These are phyloP conservation scores for Lichtheimia hyalospora DNA, from an alignment of 371 early-diverging fungal species.

Conservation along the genomic window DNA sequence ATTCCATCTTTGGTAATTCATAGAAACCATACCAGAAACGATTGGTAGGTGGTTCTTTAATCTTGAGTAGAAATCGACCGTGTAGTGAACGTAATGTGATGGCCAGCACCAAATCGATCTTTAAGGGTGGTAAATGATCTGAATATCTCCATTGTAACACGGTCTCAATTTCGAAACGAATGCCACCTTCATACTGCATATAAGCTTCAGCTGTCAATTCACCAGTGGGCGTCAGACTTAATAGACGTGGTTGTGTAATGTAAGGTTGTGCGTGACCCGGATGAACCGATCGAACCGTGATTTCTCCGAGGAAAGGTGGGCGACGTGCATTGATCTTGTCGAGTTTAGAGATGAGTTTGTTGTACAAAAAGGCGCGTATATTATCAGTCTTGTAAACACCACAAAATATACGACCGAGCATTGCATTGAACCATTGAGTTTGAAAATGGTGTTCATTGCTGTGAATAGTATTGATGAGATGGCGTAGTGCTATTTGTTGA, in stretches of 20 bases:
- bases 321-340: constrained; percentile 67
- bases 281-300: constrained; percentile 75
- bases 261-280: constrained; percentile 82
- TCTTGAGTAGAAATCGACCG: constrained; percentile 75
- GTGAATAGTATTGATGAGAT: constrained; percentile 55
- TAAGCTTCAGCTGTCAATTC: constrained; percentile 75
- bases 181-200: constrained; percentile 78
- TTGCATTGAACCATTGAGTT: constrained; percentile 88
- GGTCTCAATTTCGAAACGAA: constrained; percentile 73
- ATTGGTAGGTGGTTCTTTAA: constrained; percentile 87
- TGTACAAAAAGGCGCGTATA: constrained; percentile 58
- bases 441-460: constrained; percentile 66
- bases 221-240: constrained; percentile 67
- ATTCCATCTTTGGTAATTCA: constrained; percentile 76
- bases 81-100: constrained; percentile 69
- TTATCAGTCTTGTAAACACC: constrained; percentile 68
- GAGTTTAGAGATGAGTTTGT: constrained; percentile 66
- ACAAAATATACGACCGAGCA: constrained; percentile 80
- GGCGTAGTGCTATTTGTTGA: constrained; percentile 41
- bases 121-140: constrained; percentile 61
- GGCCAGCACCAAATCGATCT: constrained; percentile 76
- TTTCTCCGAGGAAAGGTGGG: constrained; percentile 80
- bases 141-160: constrained; percentile 57
- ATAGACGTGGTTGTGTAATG: constrained; percentile 75
- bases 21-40: constrained; percentile 90